Conservation (phyloP, 441 rosid species). For the Erodium trifolium region DNA sequence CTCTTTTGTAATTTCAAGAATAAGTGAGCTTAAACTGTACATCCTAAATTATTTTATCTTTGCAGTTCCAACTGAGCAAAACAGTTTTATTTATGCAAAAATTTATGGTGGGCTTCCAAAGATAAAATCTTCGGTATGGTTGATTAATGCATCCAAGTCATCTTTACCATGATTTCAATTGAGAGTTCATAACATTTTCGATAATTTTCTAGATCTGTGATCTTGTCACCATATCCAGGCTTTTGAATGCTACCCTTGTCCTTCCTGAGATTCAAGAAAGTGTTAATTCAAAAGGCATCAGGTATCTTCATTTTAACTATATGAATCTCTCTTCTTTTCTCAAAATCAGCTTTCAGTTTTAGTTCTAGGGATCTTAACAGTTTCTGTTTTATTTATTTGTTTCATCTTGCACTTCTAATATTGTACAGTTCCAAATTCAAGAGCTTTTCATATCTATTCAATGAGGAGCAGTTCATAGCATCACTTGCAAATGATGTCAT, state of each 20-base stretch:
- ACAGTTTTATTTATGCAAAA: constrained; percentile 82
- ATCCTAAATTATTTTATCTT: constrained; percentile 18
- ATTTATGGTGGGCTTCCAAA: constrained; percentile 90
- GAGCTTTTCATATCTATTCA: constrained; percentile 92
- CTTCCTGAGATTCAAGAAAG: constrained; percentile 98
- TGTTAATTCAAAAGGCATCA: constrained; percentile 81
- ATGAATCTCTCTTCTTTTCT: not conserved
- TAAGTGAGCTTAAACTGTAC: constrained; percentile 8
- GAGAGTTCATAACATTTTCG: constrained; percentile 50
- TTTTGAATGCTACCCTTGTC: constrained; percentile 99
- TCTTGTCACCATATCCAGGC: constrained; percentile 99
- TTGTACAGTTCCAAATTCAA: constrained; percentile 66
- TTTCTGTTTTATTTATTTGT: constrained; percentile 7
- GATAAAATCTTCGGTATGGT: constrained; percentile 81
- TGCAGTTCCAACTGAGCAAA: constrained; percentile 55
- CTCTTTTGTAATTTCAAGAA: constrained; percentile 13
- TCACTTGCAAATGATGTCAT: constrained; percentile 73
- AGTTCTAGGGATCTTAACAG: constrained; percentile 9
- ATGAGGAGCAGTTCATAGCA: constrained; percentile 89
- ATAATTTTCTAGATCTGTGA: constrained; percentile 96
- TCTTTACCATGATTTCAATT: constrained; percentile 20
- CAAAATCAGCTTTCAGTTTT: constrained; percentile 15
- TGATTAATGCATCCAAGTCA: constrained; percentile 15
- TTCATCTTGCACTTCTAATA: constrained; percentile 17
- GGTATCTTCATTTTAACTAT: constrained; percentile 36